Evolutionary conservation across 805 yeast species (phyloP), one percentile per base, ranked within the genome.

Genomic region (Schwanniomyces occidentalis): DNA sequence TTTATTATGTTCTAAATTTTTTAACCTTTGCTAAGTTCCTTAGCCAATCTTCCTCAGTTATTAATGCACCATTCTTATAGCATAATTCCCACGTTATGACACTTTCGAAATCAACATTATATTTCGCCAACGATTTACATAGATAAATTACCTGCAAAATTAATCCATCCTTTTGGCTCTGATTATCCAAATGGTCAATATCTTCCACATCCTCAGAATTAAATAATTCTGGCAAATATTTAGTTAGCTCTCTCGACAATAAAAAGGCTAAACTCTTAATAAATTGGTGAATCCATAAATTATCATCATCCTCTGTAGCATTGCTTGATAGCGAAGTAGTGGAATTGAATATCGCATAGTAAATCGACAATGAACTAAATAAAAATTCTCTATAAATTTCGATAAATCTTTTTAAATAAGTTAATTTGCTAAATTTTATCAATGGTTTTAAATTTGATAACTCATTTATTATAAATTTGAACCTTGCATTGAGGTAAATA

Each of bases 331-430:
- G 14, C 4, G 32, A 42, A 10, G 49, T 30, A 8, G 48, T 35
- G 30, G 75, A 71, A 9, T 43, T 45, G 52, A 87, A 85, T 1
- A 85, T 74, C 4, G 86, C 76, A 39, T 72, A 73, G 54, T 73
- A 83, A 2, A 82, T 76, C 37, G 84, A 75, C 2, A 87, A 66
- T 0, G 93, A 79, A 17, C 82, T 83, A 56, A 82, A 85, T 12
- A 87, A 78, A 48, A 78, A 84, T 54, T 90, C 97, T 54, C 99
- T 73, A 38, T 87, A 78, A 4, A 86, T 78, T 56, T 93, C 98
- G 24, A 91, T 73, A 46, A 78, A 82, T 44, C 95, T 69, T 48
- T 88, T 89, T 37, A 90, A 63, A 51, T 79, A 85, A 32, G 80
- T 76, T 37, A 79, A 78, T 24, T 66, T 60, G 31, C 73, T 74